Evolutionary conservation across 805 yeast species (phyloP).

Genomic region (Geotrichum ghanense): DNA sequence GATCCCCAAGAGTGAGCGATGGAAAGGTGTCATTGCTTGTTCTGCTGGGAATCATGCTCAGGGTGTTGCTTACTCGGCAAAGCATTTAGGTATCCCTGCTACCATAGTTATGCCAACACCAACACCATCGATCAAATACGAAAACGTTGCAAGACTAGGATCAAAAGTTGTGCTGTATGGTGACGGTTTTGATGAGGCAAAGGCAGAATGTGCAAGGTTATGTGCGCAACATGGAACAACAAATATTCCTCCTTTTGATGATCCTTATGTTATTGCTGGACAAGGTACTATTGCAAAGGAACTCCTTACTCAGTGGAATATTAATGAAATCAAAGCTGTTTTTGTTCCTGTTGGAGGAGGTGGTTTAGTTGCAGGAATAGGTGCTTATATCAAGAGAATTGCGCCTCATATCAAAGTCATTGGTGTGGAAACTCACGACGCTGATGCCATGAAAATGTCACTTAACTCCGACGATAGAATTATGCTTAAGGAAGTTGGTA

Average conservation of each 20-base stretch:
- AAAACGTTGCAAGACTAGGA: conserved; percentile 85
- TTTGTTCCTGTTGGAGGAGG: conserved; percentile 97
- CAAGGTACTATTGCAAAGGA: conserved; percentile 98
- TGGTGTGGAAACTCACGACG: conserved; percentile 94
- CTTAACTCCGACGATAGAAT: conserved; percentile 44
- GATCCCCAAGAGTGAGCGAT: conserved; percentile 41
- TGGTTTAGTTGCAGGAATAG: conserved; percentile 86
- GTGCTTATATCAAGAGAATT: conserved; percentile 78
- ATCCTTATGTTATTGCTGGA: conserved; percentile 96
- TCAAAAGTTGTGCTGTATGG: conserved; percentile 90
- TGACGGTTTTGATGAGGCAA: conserved; percentile 92
- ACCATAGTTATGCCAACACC: conserved; percentile 98
- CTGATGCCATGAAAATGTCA: conserved; percentile 81
- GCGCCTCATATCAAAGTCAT: conserved; percentile 96
- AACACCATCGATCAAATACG: conserved; percentile 89
- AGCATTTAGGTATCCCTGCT: conserved; percentile 75
- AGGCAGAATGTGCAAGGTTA: conserved; percentile 73
- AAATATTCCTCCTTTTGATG: conserved; percentile 96
- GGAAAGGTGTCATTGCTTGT: conserved; percentile 91
- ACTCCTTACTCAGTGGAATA: conserved; percentile 72
- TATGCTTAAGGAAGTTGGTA: conserved; percentile 65
- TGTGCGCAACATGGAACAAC: conserved; percentile 61
- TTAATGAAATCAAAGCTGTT: conserved; percentile 69
- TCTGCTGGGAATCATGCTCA: conserved; percentile 99
- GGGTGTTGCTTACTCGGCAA: conserved; percentile 93